These are phyloP conservation scores for Neurospora tetraspora DNA, from an alignment of 495 filamentous ascomycete genomes.

Conservation along the genomic window DNA sequence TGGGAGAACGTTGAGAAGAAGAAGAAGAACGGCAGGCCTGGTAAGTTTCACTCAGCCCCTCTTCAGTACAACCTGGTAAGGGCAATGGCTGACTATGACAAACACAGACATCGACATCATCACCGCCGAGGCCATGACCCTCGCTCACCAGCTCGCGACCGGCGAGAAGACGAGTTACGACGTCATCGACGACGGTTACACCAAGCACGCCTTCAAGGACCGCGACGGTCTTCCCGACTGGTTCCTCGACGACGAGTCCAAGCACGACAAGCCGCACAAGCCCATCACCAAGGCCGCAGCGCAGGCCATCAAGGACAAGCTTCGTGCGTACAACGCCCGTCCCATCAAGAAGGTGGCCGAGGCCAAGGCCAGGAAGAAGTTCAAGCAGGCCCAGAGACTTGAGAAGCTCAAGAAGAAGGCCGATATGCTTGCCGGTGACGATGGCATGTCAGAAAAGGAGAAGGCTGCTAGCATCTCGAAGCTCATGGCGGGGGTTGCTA, in stretches of 20 bases:
- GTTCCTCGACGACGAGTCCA: constrained; percentile 89
- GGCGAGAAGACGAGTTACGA: constrained; percentile 71
- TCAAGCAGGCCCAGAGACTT: constrained; percentile 78
- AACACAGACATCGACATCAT: constrained; percentile 89
- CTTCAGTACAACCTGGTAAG: constrained; percentile 4
- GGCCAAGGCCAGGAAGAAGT: constrained; percentile 91
- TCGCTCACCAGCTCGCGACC: constrained; percentile 85
- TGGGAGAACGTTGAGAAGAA: constrained; percentile 61
- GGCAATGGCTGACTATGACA: constrained; percentile 17
- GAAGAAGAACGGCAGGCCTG: constrained; percentile 54
- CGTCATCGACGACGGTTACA: constrained; percentile 83
- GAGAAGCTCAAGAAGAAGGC: constrained; percentile 96
- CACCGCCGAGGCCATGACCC: constrained; percentile 95
- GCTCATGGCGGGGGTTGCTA: constrained; percentile 68
- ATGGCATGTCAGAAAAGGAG: constrained; percentile 86
- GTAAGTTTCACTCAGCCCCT: constrained; percentile 36
- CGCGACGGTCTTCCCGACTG: constrained; percentile 90
- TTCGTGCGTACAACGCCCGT: constrained; percentile 85
- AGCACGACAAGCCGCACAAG: constrained; percentile 72
- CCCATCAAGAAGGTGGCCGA: constrained; percentile 99
- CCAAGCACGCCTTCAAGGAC: constrained; percentile 85
- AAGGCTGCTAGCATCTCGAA: constrained; percentile 78
- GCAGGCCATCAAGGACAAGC: constrained; percentile 88
- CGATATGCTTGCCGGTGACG: constrained; percentile 74
- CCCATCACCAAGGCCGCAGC: constrained; percentile 87